Percentiles rank a stretch among this genome's conserved stretches.
Conservation (phyloP, 495 filamentous ascomycete genomes). For the Daldinia decipiens region DNA sequence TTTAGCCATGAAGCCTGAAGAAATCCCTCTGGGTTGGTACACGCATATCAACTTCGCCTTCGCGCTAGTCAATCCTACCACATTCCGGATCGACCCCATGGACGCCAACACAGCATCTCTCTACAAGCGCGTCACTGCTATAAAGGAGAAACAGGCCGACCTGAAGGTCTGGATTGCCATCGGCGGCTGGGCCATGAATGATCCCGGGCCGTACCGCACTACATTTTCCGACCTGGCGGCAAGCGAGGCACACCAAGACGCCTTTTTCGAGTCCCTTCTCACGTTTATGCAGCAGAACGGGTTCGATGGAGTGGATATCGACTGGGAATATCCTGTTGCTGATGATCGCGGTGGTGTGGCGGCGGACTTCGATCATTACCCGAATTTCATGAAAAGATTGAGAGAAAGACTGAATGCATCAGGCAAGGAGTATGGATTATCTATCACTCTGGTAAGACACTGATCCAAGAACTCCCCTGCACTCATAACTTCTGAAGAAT, state of each 20-base stretch:
- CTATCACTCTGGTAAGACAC: constrained; percentile 48
- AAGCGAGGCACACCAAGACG: constrained; percentile 47
- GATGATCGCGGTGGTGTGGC: constrained; percentile 51
- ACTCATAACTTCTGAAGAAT: too few relatives aligned
- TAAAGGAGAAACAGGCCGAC: too few relatives aligned
- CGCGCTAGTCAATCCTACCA: constrained; percentile 32
- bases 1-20: constrained; percentile 5
- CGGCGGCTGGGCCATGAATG: constrained; percentile 58
- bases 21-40: constrained; percentile 13
- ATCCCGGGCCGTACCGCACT: constrained; percentile 43
- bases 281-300: constrained; percentile 59
- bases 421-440: constrained; percentile 40
- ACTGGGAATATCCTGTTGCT: constrained; percentile 66
- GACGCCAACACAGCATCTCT: too few relatives aligned
- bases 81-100: constrained; percentile 21
- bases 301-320: constrained; percentile 67
- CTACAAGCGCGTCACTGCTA: too few relatives aligned
- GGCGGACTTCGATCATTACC: constrained; percentile 56
- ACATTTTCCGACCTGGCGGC: constrained; percentile 34
- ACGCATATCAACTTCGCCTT: constrained; percentile 50
- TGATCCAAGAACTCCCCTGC: too few relatives aligned
- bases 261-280: constrained; percentile 56
- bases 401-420: constrained; percentile 38
- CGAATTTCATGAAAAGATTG: constrained; percentile 57
- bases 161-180: constrained; percentile 46